phyloP scores from a whole-genome alignment of 1,284 basidiomycete genomes.

The Leccinum angustisporum region DNA sequence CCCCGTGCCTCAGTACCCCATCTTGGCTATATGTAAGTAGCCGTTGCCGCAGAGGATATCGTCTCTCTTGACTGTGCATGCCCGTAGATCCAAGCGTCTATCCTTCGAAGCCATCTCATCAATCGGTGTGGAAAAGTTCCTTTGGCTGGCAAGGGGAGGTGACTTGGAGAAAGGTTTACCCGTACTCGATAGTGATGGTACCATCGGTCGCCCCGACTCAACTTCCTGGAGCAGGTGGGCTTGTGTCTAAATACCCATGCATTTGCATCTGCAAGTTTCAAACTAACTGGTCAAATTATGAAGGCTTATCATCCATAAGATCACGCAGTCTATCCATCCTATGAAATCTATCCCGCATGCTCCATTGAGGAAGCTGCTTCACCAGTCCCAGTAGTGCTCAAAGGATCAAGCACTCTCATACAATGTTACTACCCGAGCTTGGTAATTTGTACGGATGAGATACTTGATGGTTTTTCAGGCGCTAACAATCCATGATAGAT shows the following conservation, averaged over 20 bases:
- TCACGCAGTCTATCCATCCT: conserved; percentile 27
- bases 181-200: conserved; percentile 9
- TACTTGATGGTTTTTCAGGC: background rate
- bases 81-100: conserved; percentile 41
- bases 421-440: conserved; percentile 20
- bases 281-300: background rate
- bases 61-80: conserved; percentile 5
- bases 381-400: conserved; percentile 4
- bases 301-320: conserved; percentile 24
- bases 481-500: conserved; percentile 34
- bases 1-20: conserved; percentile 32
- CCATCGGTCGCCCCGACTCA: conserved; percentile 7
- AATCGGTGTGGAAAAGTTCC: conserved; percentile 17
- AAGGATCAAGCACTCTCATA: background rate
- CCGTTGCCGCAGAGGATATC: background rate
- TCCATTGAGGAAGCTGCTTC: conserved; percentile 2
- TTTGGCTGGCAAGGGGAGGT: conserved; percentile 22
- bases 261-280: conserved; percentile 27
- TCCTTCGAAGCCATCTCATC: conserved; percentile 21
- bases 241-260: conserved; percentile 20
- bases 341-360: conserved; percentile 32
- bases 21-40: conserved; percentile 38
- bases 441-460: conserved; percentile 26
- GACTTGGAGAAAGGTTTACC: conserved; percentile 23
- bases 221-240: conserved; percentile 12